Base-by-base conservation (phyloP, 768 basidiomycete genomes). In the Lentinus brumalis region DNA sequence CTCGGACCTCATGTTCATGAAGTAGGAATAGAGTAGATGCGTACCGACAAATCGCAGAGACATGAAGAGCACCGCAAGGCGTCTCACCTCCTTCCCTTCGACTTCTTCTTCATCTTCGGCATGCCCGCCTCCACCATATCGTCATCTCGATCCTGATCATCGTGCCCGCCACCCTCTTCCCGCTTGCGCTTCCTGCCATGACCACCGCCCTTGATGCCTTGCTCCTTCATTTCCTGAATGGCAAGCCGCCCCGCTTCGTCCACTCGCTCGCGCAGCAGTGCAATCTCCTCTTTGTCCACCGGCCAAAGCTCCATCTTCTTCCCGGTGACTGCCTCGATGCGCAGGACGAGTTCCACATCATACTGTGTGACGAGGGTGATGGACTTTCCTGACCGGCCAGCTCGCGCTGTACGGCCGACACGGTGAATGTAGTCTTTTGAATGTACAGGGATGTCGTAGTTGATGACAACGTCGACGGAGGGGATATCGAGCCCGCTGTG, bases 391-490 rank as follows among this genome's bases (percentile, higher is more conserved):
- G 94, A 87, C 45, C 97, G 86, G n/a, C 97, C 97, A 3, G 97
- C 97, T 70, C 97, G 90, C 6, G 97, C 97, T 35, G 97, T 99
- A 58, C 97, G 86, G 41, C 97, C 97, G 10, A 99, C 97, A 46
- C 97, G 87, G 72, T 99, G 97, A 52, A 99, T 97, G 75, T 99
- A 99, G 74, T 98, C 97, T 78, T 99, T 98, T 15, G 96, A 98
- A 73, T 98, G 93, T 1, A 93, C 93, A 1, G 97, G 97, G 64
- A 98, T 90, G 74, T 97, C 96, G 73, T 93, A 99, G 76, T 99
- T 99, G 75, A 99, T 92, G 59, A 99, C 96, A 39, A 96, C 79
- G 70, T 99, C 97, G 41, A 99, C 97, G 30, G 89, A 85, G 11
- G 96, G 95, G 60, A 99, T 95, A 75, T 99, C 96, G 46, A 99